Percentiles rank a stretch among this genome's conserved stretches.
These are phyloP conservation scores for Metschnikowia cubensis DNA, from an alignment of 805 yeast species.

Conservation along the genomic window DNA sequence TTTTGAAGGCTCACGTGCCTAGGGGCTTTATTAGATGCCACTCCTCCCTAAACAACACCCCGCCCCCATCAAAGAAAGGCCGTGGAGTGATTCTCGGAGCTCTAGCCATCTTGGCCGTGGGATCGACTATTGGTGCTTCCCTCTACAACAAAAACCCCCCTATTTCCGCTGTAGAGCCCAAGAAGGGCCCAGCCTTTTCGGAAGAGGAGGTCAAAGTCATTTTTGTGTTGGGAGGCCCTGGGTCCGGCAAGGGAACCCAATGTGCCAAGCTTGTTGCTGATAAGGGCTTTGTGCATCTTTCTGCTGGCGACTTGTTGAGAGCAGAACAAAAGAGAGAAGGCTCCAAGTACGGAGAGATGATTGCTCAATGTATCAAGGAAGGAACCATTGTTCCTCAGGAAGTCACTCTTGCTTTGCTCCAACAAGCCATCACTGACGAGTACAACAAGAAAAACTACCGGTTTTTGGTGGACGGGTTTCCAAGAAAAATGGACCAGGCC, in stretches of 20 bases:
- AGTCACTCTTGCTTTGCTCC: constrained; percentile 78
- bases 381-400: constrained; percentile 93
- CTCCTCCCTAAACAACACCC: constrained; percentile 4
- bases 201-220: constrained; percentile 71
- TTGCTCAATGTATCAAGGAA: constrained; percentile 77
- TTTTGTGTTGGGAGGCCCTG: constrained; percentile 96
- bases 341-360: constrained; percentile 80
- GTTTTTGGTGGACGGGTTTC: constrained; percentile 93
- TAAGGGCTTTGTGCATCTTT: constrained; percentile 77
- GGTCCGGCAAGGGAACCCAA: constrained; percentile 97
- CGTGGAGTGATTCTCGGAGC: constrained; percentile 27
- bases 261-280: constrained; percentile 80
- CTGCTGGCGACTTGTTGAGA: constrained; percentile 95
- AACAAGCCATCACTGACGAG: constrained; percentile 67
- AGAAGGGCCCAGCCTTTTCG: constrained; percentile 44
- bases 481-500: constrained; percentile 98
- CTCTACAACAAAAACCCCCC: constrained; percentile 43
- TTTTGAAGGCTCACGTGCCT: not conserved
- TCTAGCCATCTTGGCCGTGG: constrained; percentile 48
- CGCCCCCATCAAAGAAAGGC: constrained; percentile 11
- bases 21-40: not conserved
- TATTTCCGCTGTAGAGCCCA: constrained; percentile 42
- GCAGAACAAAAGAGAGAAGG: constrained; percentile 85
- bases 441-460: constrained; percentile 48
- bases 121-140: constrained; percentile 43